Evolutionary conservation across 31 red algal genomes (phyloP).

Genomic region (Asparagopsis taxiformis): DNA sequence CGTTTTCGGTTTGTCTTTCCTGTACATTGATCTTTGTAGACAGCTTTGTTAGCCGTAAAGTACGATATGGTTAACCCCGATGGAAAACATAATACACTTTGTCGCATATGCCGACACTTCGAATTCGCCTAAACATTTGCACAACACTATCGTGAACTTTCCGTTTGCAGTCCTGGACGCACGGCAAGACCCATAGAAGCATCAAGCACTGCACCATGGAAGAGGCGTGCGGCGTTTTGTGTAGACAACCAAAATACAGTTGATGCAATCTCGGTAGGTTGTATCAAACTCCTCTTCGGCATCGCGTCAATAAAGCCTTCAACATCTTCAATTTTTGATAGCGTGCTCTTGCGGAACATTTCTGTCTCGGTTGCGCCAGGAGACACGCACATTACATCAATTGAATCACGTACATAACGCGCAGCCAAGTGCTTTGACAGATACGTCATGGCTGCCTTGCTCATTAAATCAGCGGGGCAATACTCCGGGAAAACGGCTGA

Average conservation of each 20-base stretch:
- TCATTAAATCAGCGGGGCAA: slow-evolving; percentile 69
- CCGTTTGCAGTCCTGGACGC: slow-evolving; percentile 82
- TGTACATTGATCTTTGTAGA: no score
- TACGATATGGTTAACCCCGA: no score
- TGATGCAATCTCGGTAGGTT: slow-evolving; percentile 53
- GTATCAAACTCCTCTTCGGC: slow-evolving; percentile 77
- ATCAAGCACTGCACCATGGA: slow-evolving; percentile 78
- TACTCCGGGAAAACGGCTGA: slow-evolving; percentile 79
- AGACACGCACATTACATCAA: slow-evolving; percentile 70
- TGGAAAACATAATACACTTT: no score
- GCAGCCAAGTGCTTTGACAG: slow-evolving; percentile 80
- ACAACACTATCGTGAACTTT: slow-evolving; percentile 27
- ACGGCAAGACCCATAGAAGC: slow-evolving; percentile 77
- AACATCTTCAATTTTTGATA: slow-evolving; percentile 27
- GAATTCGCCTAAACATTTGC: no score
- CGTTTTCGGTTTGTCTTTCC: no score
- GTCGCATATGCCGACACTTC: no score
- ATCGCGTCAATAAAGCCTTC: slow-evolving; percentile 53
- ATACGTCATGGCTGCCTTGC: slow-evolving; percentile 74
- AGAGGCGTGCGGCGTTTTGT: slow-evolving; percentile 31
- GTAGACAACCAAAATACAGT: slow-evolving; percentile 59
- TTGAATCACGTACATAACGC: slow-evolving; percentile 29
- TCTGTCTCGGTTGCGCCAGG: slow-evolving; percentile 87
- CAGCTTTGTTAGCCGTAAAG: no score
- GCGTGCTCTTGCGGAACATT: slow-evolving; percentile 72